Evolutionary conservation across 805 yeast genomes (phyloP).

Genomic region (Sugiyamaella chiloensis): DNA sequence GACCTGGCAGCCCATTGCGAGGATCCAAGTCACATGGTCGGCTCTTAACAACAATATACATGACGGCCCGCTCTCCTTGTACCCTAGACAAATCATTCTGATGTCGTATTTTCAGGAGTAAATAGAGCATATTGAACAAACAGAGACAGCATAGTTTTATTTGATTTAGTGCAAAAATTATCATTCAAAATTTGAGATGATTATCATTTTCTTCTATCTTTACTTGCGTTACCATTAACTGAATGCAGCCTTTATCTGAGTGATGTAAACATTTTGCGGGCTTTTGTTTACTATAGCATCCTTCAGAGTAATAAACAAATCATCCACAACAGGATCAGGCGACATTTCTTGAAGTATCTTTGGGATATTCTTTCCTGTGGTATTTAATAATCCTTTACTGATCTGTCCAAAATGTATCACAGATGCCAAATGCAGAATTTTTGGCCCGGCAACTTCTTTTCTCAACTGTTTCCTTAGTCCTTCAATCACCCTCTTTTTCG

Average conservation of each 20-base stretch:
- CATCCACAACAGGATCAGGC: not conserved
- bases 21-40: not conserved
- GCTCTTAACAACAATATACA: constrained; percentile 1
- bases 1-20: too few species aligned
- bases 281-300: constrained; percentile 12
- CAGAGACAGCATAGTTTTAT: too few species aligned
- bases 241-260: too few species aligned
- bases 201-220: too few species aligned
- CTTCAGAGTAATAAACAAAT: constrained; percentile 22
- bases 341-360: constrained; percentile 26
- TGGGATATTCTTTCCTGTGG: constrained; percentile 32
- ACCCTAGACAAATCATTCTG: too few species aligned
- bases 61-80: too few species aligned
- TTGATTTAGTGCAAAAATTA: too few species aligned
- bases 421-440: constrained; percentile 28
- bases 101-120: too few species aligned
- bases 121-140: too few species aligned
- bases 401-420: constrained; percentile 22
- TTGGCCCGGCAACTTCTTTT: constrained; percentile 26
- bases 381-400: constrained; percentile 17
- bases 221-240: too few species aligned
- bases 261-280: too few species aligned
- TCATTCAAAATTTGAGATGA: too few species aligned
- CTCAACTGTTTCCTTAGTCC: constrained; percentile 17
- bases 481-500: not conserved